A percentile compares a stretch with the other conserved stretches of the same genome.
These are phyloP conservation scores for Monosporozyma aerobia DNA, from an alignment of 805 yeast species.

Conservation along the genomic window DNA sequence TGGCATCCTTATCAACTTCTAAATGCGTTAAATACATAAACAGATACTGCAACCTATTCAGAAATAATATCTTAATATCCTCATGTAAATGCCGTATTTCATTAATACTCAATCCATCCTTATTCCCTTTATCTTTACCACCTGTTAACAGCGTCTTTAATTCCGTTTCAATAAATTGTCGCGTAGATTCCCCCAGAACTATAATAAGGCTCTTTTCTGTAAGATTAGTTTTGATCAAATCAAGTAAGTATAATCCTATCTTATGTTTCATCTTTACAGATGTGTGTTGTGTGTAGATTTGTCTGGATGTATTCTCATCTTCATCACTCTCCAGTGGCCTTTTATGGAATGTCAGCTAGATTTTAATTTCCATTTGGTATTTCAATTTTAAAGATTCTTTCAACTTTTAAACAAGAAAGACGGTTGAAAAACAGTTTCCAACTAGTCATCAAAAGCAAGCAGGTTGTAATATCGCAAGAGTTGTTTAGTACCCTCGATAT, in stretches of 20 bases:
- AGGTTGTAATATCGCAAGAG: background rate
- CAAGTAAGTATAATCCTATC: background rate
- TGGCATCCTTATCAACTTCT: conserved; percentile 13
- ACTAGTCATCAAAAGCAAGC: background rate
- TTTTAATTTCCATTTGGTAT: background rate
- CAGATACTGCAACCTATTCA: conserved; percentile 25
- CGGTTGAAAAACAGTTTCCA: background rate
- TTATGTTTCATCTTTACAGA: background rate
- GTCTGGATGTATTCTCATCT: background rate
- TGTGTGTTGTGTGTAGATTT: background rate
- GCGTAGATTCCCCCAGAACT: conserved; percentile 20
- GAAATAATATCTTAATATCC: conserved; percentile 20
- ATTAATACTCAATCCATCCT: background rate
- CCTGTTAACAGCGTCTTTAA: background rate
- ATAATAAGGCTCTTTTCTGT: conserved; percentile 5
- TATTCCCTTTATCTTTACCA: background rate
- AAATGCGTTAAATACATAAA: conserved; percentile 29
- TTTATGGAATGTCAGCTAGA: background rate
- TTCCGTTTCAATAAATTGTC: conserved; percentile 17
- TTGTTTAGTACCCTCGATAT: no score
- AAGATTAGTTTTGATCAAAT: conserved; percentile 4
- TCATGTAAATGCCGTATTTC: background rate
- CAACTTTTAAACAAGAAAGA: background rate
- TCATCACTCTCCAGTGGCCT: background rate
- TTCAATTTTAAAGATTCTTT: background rate